phyloP scores from a whole-genome alignment of 2,329 filamentous ascomycete genomes.

The Talaromyces sp. region DNA sequence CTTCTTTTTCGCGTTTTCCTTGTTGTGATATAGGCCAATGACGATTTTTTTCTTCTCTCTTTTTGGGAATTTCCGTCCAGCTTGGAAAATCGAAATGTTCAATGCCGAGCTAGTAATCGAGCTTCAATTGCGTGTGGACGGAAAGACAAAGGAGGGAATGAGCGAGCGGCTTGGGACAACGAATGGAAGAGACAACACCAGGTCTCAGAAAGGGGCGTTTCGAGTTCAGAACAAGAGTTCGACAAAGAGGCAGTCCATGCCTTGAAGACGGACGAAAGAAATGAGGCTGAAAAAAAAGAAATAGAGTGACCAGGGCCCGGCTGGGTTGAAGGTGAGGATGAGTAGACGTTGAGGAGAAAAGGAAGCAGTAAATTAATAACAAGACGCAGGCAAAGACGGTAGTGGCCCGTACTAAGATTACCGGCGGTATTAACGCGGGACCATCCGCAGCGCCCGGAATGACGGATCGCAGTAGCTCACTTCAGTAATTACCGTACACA shows the following conservation, averaged over 20 bases:
- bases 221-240: slow-evolving; percentile 1
- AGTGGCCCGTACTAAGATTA: background rate
- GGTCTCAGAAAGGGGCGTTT: slow-evolving; percentile 9
- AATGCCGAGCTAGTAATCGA: slow-evolving; percentile 2
- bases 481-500: background rate
- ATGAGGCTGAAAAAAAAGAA: background rate
- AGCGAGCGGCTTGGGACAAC: slow-evolving; percentile 11
- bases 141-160: slow-evolving; percentile 15
- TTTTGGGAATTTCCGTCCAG: background rate
- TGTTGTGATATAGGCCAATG: background rate
- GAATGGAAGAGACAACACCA: slow-evolving; percentile 17
- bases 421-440: slow-evolving; percentile 5
- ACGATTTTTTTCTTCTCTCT: background rate
- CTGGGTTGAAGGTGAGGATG: background rate
- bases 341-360: background rate
- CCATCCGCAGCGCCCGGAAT: slow-evolving; percentile 3
- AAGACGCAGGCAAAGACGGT: too few relatives aligned
- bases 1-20: background rate
- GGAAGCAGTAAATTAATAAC: background rate
- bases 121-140: slow-evolving; percentile 4
- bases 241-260: slow-evolving; percentile 12
- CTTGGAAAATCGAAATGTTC: background rate
- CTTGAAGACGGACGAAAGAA: slow-evolving; percentile 10
- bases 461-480: background rate
- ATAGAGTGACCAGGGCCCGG: background rate